phyloP scores from a whole-genome alignment of 176 grass and related monocot genomes.

The Hordeum marinum region DNA sequence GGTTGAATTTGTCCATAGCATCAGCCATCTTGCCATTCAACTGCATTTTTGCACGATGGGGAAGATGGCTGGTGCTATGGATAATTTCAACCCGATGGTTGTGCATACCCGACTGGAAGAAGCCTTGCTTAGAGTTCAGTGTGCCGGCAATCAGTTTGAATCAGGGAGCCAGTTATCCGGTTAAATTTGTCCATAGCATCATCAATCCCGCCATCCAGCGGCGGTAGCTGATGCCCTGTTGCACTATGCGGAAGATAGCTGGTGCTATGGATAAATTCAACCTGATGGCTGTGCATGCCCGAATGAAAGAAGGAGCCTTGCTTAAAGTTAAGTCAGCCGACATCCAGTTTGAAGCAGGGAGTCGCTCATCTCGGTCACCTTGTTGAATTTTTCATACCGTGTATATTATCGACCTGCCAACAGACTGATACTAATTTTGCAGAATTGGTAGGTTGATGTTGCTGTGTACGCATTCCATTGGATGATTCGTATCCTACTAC shows the following conservation, averaged over 20 bases:
- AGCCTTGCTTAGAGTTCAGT: neutral
- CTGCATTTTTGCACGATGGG: neutral
- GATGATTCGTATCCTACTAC: neutral
- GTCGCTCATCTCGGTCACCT: neutral
- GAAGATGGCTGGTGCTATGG: neutral
- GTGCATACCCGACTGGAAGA: neutral
- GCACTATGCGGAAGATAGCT: too few relatives aligned
- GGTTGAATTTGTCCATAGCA: neutral
- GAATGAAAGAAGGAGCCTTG: too few relatives aligned
- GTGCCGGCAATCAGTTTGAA: too few relatives aligned
- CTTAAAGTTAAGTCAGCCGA: too few relatives aligned
- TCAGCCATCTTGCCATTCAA: neutral
- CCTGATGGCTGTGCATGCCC: too few relatives aligned
- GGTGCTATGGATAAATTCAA: too few relatives aligned
- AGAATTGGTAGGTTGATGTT: neutral
- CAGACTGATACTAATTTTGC: neutral
- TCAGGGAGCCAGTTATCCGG: too few relatives aligned
- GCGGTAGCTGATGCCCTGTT: too few relatives aligned
- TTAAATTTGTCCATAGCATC: too few relatives aligned
- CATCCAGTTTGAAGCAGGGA: neutral
- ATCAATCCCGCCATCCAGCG: too few relatives aligned
- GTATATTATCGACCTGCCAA: neutral
- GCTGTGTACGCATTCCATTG: neutral
- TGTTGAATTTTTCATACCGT: too few relatives aligned
- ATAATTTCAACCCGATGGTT: neutral